phyloP scores from a whole-genome alignment of 441 rosid species.

The Cnidoscolus chayamansa region DNA sequence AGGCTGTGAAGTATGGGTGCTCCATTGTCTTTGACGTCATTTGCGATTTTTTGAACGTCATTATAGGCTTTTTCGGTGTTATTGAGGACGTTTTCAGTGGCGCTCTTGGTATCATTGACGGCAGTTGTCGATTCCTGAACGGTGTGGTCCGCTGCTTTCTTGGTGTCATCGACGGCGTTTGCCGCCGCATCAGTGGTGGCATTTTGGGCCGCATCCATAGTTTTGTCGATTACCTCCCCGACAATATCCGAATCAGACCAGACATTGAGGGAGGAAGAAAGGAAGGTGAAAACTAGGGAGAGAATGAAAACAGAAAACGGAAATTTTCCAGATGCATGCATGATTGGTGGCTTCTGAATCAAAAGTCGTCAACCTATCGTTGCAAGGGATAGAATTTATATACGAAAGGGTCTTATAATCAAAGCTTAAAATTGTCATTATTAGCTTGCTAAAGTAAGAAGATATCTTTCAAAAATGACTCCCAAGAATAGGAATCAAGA shows the following conservation, averaged over 20 bases:
- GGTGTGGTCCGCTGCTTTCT: too few species aligned
- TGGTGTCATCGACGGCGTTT: neutral
- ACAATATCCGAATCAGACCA: neutral
- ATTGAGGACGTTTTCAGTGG: neutral
- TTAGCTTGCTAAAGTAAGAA: neutral
- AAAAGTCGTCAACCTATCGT: too few species aligned
- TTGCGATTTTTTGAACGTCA: neutral
- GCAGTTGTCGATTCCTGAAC: neutral
- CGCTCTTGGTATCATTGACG: neutral
- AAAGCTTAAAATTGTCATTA: too few species aligned
- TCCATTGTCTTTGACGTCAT: neutral
- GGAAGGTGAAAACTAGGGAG: neutral
- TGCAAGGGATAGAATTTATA: too few species aligned
- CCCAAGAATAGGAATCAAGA: too few species aligned
- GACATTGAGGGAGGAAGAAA: neutral
- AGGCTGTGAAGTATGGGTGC: neutral
- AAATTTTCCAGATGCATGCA: neutral
- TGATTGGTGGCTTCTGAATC: neutral
- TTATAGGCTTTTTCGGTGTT: neutral
- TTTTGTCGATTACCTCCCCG: neutral
- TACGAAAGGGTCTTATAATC: too few species aligned
- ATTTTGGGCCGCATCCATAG: neutral
- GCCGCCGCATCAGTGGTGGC: neutral
- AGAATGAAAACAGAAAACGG: neutral
- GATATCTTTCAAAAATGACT: too few species aligned